Base-by-base conservation (phyloP, 441 rosid species). In the Erodium trifolium region DNA sequence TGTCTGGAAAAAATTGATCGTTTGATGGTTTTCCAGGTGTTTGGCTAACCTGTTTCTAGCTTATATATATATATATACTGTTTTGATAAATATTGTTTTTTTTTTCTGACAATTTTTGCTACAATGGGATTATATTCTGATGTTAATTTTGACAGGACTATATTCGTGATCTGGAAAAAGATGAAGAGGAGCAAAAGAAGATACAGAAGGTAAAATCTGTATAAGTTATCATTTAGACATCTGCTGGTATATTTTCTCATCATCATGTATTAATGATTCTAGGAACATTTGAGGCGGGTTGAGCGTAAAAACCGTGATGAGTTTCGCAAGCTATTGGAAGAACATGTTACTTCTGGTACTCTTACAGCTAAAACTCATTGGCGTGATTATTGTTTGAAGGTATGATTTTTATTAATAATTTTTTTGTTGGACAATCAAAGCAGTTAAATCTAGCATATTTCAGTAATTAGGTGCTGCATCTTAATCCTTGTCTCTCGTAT, bases 291-390 rank as follows among this genome's bases (percentile, higher is more conserved):
- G 78, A 86, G 97, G 79, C 85, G 91, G 66, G 74, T 87, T 34
- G 99, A 94, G 81, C 86, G 98, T 72, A 94, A 94, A 84, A 92
- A 88, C 76, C 98, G 97, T 41, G 98, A 94, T 74, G 91, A 78
- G 53, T 86, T 88, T 74, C 94, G 91, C 66, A 78, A 88, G 73
- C 77, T 94, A 72, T 69, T 94, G 88, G 94, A 88, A 80, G 96
- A 85, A 69, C 93, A 90, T 77, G 87, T 88, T 69, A 80, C 88
- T 60, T 82, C 82, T 69, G 96, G 94, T 75, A 77, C 77, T 73
- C 88, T 94, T 63, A 92, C 87, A 5, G 98, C 98, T 67, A 94
- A 82, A 81, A 87, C 95, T 63, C 85, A 80, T 71, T 92, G 99
- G 99, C 80, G 71, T 68, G 96, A 92, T 75, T 94, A 92, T 82